Conservation (phyloP, 257 asterid genomes). For the Anisodus tanguticus region DNA sequence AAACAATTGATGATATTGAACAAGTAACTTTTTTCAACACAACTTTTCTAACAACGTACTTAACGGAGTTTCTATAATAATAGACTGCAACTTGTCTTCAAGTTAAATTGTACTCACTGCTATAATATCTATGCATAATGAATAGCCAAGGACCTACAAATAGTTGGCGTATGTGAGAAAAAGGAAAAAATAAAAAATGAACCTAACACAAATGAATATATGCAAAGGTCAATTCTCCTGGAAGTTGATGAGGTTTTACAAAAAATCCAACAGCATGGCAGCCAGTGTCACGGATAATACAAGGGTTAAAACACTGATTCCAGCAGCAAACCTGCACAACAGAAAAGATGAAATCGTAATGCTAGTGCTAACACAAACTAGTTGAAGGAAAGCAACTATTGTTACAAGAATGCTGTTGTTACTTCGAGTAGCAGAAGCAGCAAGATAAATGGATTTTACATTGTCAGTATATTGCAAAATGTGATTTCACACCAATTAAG, state of each 20-base stretch:
- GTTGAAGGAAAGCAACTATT: background rate
- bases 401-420: background rate
- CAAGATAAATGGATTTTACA: background rate
- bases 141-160: background rate
- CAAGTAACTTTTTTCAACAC: background rate
- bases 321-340: background rate
- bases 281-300: background rate
- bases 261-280: background rate
- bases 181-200: background rate
- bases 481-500: background rate
- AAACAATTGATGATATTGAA: background rate
- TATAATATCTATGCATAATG: background rate
- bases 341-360: background rate
- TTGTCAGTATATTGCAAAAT: background rate
- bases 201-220: background rate
- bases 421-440: background rate
- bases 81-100: background rate
- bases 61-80: background rate
- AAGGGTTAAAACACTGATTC: background rate
- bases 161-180: background rate
- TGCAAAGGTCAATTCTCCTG: background rate
- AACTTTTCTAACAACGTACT: background rate
- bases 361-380: background rate
- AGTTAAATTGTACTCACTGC: background rate
- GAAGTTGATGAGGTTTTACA: background rate